Conservation (phyloP, 345 rosid genomes). For the Litchi chinensis region DNA sequence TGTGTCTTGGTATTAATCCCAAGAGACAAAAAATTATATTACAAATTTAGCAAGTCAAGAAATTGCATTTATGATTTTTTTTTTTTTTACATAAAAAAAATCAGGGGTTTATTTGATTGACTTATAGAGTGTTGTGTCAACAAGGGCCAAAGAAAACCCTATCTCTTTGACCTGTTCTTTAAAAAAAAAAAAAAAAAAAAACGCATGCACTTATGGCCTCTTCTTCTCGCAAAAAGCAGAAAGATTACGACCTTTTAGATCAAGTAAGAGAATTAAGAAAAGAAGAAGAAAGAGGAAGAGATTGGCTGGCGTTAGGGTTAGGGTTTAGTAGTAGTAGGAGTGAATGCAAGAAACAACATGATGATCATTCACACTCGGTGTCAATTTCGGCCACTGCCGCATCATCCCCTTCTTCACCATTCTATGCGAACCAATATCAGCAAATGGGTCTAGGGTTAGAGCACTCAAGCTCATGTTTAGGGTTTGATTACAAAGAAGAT, state of each 20-base stretch:
- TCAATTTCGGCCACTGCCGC: conserved; percentile 8
- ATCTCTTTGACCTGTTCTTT: neutral
- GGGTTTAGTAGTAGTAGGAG: conserved; percentile 13
- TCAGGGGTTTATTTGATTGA: too few species aligned
- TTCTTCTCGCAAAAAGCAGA: conserved; percentile 25
- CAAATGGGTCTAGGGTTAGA: conserved; percentile 23
- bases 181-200: conserved; percentile 14
- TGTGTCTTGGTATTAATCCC: neutral
- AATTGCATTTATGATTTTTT: too few species aligned
- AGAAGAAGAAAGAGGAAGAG: conserved; percentile 17
- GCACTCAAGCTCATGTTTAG: conserved; percentile 11
- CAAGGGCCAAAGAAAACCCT: conserved; percentile 23
- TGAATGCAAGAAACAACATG: conserved; percentile 17
- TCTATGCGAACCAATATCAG: neutral
- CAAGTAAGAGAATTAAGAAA: conserved; percentile 8
- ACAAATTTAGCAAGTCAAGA: neutral
- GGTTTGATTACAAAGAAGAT: conserved; percentile 14
- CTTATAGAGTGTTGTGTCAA: too few species aligned
- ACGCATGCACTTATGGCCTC: conserved; percentile 34
- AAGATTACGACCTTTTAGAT: neutral
- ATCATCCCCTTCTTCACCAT: conserved; percentile 2
- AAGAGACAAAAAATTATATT: too few species aligned
- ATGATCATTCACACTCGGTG: conserved; percentile 12
- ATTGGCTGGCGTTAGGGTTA: conserved; percentile 44
- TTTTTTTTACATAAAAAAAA: too few species aligned